Evolutionary conservation across 352 stramenopile species (phyloP), one percentile per base, ranked within the genome.

Genomic region (Pythium guiyangense): DNA sequence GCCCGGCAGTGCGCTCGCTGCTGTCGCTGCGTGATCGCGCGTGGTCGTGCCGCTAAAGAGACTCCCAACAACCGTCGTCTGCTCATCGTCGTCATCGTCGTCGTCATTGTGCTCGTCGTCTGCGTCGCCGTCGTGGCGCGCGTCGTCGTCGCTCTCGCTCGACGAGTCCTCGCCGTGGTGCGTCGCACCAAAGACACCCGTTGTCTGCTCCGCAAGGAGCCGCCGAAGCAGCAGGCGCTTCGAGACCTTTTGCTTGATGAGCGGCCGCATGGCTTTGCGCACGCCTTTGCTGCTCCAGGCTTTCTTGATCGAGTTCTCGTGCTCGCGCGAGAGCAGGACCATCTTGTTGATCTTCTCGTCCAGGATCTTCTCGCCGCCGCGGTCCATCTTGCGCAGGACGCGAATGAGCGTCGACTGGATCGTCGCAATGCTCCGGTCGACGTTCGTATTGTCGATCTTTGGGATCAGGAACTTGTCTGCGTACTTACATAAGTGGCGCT

Each of bases 401-500:
- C 85, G 85, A 34, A 95, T 75, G 12, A 95, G 67, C 34, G 85
- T 95, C 22, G 83, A 88, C 54, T 93, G 85, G 59, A 95, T 95
- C 8, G 82, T 87, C 20, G 82, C 83, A 29, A 95, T 86, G 59
- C 82, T 92, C 25, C 85, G 81, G 49, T 93, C 85, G 15, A 95
- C 85, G 52, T 95, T 95, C 6, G 85, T 95, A 60, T 95, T 95
- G 68, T 95, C 81, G 44, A 95, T 90, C 62, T 93, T 95, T 9
- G 85, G 85, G 58, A 95, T 95, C n/a, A 95, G 61, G 49, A 64
- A 87, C 46, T 85, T 80, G 62, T 95, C 83, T 18, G 83, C 85
- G 54, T 92, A 71, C 63, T 95, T 95, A 63, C 81, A 90, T 25
- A 92, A 63, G 60, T 93, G 79, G 37, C 79, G 77, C 71, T 95